A percentile compares a stretch with the other conserved stretches of the same genome.
Conservation (phyloP, 495 filamentous ascomycete species). For the Opeltia flavorubescens region DNA sequence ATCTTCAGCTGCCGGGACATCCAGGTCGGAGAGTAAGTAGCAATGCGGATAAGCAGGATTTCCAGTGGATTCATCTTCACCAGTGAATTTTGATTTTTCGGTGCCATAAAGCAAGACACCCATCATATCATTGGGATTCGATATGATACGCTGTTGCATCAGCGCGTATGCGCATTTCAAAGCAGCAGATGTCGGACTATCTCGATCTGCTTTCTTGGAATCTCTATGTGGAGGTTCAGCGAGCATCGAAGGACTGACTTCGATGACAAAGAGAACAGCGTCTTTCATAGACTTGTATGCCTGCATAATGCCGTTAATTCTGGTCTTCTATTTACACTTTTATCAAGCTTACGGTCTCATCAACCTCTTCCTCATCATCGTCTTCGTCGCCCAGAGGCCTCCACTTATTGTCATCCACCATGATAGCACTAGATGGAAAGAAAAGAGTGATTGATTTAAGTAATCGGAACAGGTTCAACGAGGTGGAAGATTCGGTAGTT, state of each 20-base stretch:
- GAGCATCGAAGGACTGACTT: constrained; percentile 87
- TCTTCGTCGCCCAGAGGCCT: constrained; percentile 32
- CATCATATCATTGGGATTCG: constrained; percentile 94
- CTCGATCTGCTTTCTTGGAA: constrained; percentile 57
- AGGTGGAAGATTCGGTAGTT: no score
- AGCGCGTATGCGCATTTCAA: constrained; percentile 88
- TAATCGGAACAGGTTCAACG: no score
- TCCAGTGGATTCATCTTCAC: constrained; percentile 44
- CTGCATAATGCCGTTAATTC: constrained; percentile 28
- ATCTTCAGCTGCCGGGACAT: constrained; percentile 72
- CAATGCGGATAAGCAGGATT: constrained; percentile 72
- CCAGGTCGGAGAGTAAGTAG: constrained; percentile 81
- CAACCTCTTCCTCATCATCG: constrained; percentile 53
- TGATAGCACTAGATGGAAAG: constrained; percentile 37
- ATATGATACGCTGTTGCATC: constrained; percentile 97
- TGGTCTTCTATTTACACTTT: not conserved
- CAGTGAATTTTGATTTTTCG: constrained; percentile 66
- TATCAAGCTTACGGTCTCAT: constrained; percentile 44
- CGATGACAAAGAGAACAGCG: constrained; percentile 91
- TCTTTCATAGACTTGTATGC: constrained; percentile 87
- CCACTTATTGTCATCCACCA: constrained; percentile 30
- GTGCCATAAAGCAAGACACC: constrained; percentile 92
- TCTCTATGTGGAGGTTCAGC: constrained; percentile 44
- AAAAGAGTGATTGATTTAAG: no score
- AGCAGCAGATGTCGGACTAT: constrained; percentile 63